Evolutionary conservation across 1,284 basidiomycete genomes (phyloP), one percentile per base, ranked within the genome.

Genomic region (Phellinidium pouzarii): DNA sequence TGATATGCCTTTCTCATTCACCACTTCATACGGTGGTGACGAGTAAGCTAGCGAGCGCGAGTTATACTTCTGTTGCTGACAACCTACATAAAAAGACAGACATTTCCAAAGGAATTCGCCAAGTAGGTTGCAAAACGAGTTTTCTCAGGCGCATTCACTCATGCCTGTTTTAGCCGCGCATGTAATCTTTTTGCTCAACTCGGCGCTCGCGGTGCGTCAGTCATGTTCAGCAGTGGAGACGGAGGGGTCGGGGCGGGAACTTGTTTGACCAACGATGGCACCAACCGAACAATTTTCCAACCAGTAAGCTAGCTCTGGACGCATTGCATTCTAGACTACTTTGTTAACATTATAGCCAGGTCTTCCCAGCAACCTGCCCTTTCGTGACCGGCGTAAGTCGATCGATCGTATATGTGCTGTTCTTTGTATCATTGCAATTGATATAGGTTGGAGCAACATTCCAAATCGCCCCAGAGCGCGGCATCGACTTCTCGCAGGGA

Each of bases 141-240:
- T n/a, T n/a, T n/a, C n/a, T n/a, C n/a, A n/a, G n/a, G n/a, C n/a
- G n/a, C n/a, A n/a, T n/a, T n/a, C n/a, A n/a, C n/a, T n/a, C n/a
- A n/a, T n/a, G n/a, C n/a, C n/a, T n/a, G n/a, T n/a, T n/a, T n/a
- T 7, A 64, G 60, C 43, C 60, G 66, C 2, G 73, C 75, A 14
- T 77, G 75, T 64, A 69, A 68, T 53, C 58, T 68, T 29, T 74
- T 74, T 55, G 71, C 73, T 20, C 70, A 73, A 52, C 67, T 77
- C 29, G 70, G 70, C n/a, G 70, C 68, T 2, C 67, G 73, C 12
- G 75, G 75, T 19, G 68, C 67, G 44, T 70, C 70, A 48, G 64
- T 75, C 44, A 61, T 76, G 60, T 74, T 72, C 61, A 67, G 69
- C 54, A 70, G 68, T 19, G 75, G 74, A 50, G 75, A 70, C 44